phyloP scores from a whole-genome alignment of 306 rosid genomes.

The Heteromeles arbutifolia region DNA sequence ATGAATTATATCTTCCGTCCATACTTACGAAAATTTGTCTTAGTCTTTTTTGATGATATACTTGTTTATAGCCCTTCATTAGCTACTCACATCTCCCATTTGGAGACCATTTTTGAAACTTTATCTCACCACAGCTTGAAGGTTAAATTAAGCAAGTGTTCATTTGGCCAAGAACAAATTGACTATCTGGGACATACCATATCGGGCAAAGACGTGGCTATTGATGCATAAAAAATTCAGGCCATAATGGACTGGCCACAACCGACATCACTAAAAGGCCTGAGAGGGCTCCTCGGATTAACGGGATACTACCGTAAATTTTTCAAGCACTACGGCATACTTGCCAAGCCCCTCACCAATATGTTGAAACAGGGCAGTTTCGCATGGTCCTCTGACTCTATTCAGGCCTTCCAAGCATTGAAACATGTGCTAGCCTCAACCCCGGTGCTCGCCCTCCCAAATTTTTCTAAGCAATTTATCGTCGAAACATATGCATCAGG shows the following conservation, averaged over 20 bases:
- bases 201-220: background rate
- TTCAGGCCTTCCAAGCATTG: accelerated
- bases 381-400: accelerated
- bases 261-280: background rate
- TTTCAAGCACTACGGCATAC: accelerated
- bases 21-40: too few species aligned
- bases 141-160: too few species aligned
- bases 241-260: accelerated
- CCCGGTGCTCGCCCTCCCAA: too few species aligned
- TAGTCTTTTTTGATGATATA: too few species aligned
- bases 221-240: background rate
- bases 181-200: background rate
- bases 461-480: too few species aligned
- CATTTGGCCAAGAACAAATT: too few species aligned
- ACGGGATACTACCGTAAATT: background rate
- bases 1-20: too few species aligned
- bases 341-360: background rate
- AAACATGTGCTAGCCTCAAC: background rate
- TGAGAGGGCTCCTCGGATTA: background rate
- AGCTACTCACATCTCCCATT: too few species aligned
- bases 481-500: too few species aligned
- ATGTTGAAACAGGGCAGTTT: background rate
- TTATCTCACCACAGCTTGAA: too few species aligned
- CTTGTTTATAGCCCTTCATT: too few species aligned
- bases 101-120: too few species aligned